Base-by-base conservation (phyloP, 345 rosid genomes). In the Arabis alpina region DNA sequence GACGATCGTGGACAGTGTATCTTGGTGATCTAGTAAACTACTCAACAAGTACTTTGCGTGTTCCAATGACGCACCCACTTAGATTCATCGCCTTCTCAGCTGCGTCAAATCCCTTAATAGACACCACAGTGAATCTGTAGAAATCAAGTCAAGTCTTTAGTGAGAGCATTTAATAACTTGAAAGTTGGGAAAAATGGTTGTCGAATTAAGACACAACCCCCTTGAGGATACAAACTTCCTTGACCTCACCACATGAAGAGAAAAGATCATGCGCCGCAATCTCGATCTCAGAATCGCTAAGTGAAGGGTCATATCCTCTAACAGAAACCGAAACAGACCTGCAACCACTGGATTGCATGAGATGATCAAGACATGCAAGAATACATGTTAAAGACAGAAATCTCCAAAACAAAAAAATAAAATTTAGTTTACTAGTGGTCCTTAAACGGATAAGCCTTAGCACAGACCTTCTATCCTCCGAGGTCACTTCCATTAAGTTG, bases 151-250 rank as follows among this genome's bases (percentile, higher is more conserved):
- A 28, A 27, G 16, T 54, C 59, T 54, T 32, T 30, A 53, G 37
- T 53, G 32, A 28, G 39, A 28, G 19, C 58, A 54, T 13, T 30
- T 30, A 54, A 54, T 54, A 54, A 54, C 39, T 2, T 7, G 12
- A 54, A 28, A 30, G 37, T 8, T n/a, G 23, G 15, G 40, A 8
- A 30, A 27, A 53, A 53, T 27, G 37, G 2, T 32, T 7, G 40
- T 8, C 6, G 40, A 40, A 54, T 30, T 12, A 30, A 54, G 41
- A 32, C 32, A 24, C 32, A 24, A 32, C 32, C 59, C 59, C 0
- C 2, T 9, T 0, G 12, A 0, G 0, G 9, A 30, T 8, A 6
- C 0, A 0, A 40, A 30, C 40, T 0, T n/a, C 2, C 16, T 2
- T n/a, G 48, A 44, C 19, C 48, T n/a, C 8, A 13, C 48, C 48